Evolutionary conservation across 2,329 filamentous ascomycete species (phyloP), one percentile per base, ranked within the genome.

Genomic region (Pseudogymnoascus sp.): DNA sequence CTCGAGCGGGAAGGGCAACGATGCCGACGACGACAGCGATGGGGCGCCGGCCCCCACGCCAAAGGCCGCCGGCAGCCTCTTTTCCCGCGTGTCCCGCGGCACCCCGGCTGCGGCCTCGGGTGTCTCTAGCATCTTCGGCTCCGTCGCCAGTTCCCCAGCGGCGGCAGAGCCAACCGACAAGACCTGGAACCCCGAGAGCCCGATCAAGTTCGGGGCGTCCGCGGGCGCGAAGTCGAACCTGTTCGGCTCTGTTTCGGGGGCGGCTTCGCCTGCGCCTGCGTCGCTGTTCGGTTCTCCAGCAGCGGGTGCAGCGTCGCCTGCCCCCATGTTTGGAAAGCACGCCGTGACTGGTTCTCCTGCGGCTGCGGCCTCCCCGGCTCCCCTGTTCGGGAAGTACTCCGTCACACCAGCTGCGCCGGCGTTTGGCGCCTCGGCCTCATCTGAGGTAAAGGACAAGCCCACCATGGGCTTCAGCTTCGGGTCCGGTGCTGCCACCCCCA

Each of bases 131-230:
- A 61, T 60, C 59, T 25, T 70, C 72, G 28, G 66, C 65, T 78
- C 74, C 68, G 77, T 75, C 9, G 75, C 74, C 11, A 74, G 76
- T 14, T 64, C 62, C 34, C 43, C 40, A 16, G 43, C 62, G 42
- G 67, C 23, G 53, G 60, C 12, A 42, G 42, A 62, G 21, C 69
- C 75, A 1, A 67, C 70, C 18, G 77, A 82, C 67, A 77, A 81
- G 56, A 82, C 79, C 0, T 82, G 80, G 80, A 80, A 76, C 42
- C 75, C 77, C 7, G 75, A 77, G 63, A 77, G 74, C 1, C 82
- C 83, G 2, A 82, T 86, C 71, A 84, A 84, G 69, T 84, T 84
- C 69, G 77, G 77, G 11, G 72, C 77, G 46, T 65, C 71, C 60
- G 69, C 68, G 66, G 40, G 63, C 69, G 18, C 63, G 67, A 16